Evolutionary conservation across 2,329 filamentous ascomycete species (phyloP), one percentile per base, ranked within the genome.

Genomic region (Diaporthe citriasiana): DNA sequence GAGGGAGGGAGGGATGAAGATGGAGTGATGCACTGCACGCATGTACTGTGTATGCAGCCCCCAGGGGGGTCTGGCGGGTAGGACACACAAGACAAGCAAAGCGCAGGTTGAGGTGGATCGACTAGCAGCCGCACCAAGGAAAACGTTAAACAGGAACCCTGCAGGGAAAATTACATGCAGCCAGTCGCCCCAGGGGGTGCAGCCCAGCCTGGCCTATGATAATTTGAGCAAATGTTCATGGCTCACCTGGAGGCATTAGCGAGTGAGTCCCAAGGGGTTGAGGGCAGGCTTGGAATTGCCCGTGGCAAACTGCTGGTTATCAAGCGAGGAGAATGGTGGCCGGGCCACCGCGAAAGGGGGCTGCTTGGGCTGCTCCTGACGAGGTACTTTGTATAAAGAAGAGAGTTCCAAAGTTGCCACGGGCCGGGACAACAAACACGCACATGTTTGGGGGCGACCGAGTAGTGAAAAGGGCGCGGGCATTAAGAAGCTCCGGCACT

Each of bases 121-220:
- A 68, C 63, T 68, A 68, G 63, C 63, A 68, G 63, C 63, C 63
- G 63, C 51, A 70, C 51, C 66, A 56, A 70, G 66, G 51, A 56
- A 57, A 70, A 70, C 66, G 51, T 70, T 70, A 68, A 68, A 68
- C 63, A 53, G 33, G 47, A 68, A 68, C 63, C 63, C 63, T 68
- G 63, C 33, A 68, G 63, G n/a, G 47, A 40, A 53, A 68, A 68
- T 68, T 53, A 50, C 33, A 53, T 53, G 63, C 63, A 53, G 63
- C 25, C 45, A 25, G 63, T 38, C 19, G 22, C n/a, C 30, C 63
- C 45, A 50, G 45, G 60, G 60, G 60, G 27, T 9, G 22, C 60
- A 50, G 42, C 30, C 45, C 19, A n/a, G 45, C 7, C 42, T 13
- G 59, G 42, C 42, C 59, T 65, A 22, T 65, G 42, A 30, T 65